Evolutionary conservation across 1,284 basidiomycete genomes (phyloP), one percentile per base, ranked within the genome.

Genomic region (Rhodotorula sp.): DNA sequence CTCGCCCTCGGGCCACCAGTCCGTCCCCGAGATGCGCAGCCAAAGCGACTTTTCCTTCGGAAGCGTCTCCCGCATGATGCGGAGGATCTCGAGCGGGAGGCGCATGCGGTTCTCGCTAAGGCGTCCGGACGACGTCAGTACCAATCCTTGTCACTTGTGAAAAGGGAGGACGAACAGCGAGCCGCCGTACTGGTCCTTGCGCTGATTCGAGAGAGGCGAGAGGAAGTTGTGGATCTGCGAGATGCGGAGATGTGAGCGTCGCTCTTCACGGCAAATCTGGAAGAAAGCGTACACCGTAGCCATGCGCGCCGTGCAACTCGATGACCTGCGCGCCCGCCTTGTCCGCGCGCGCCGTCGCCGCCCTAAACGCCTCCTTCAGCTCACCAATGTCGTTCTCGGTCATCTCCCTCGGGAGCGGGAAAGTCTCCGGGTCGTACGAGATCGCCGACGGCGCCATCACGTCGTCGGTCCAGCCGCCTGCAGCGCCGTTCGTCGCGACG

Each of bases 1-100:
- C 78, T 90, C 89, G 3, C 87, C 86, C 0, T 87, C 86, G 69
- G 89, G 87, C n/a, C 87, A 87, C 90, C 90, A 92, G 76, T 94
- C 91, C 7, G 85, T 86, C 17, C 89, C 91, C 74, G 87, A 89
- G 69, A 93, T 84, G 64, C 91, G 85, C 64, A 89, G 86, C 80
- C 92, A 91, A 12, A 94, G 83, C 3, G 91, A 90, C 71, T 87
- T 88, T 67, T 86, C 77, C 25, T 74, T 81, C 13, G 83, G 78
- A 89, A 89, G 91, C 17, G 82, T 85, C 48, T 83, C 82, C 22
- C 90, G 87, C 53, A 86, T 81, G 46, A 83, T 80, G 57, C 85
- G 79, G 64, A 87, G 81, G 59, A 92, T 74, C 61, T 87, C 86
- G 51, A 91, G 83, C 3, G 89, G 85, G 76, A 88, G 86, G 48